Base-by-base conservation (phyloP, 2,329 filamentous ascomycete genomes). In the Aureobasidium sp. region DNA sequence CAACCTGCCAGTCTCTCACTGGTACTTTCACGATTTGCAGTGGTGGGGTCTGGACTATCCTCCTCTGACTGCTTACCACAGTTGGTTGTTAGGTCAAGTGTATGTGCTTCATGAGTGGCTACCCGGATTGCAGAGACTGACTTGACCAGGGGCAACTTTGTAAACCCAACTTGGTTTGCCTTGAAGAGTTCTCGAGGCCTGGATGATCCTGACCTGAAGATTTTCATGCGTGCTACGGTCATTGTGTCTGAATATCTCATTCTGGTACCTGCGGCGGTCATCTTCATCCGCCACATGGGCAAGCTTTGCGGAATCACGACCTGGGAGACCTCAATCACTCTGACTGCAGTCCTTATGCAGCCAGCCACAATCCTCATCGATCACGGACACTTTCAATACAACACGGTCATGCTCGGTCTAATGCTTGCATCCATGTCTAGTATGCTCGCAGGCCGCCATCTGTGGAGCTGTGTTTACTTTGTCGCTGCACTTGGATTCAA, bases 21-120 rank as follows among this genome's bases (percentile, higher is more conserved):
- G 94, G 93, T 98, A 98, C 70, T 95, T 95, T 66, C 89, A 98
- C 68, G 90, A 98, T 67, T 75, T 97, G 39, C 79, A 91, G 64
- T 98, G 91, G 85, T 98, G 93, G 93, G 94, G 94, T 0, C 78
- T 98, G 60, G 93, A 98, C 71, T 98, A 98, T 68, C 93, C 93
- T 54, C 93, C 93, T 49, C 79, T 98, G 71, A 98, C 93, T 50
- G 94, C 93, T 48, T 98, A 98, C 71, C 93, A 98, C 70, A 96
- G 90, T 74, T 97, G 90, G 91, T 66, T 93, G n/a, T 74, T 94
- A 57, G 93, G 93, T 58, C 86, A 85, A 70, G 80, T 96, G 75
- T 82, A 72, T 59, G 78, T 66, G 21, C 30, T 10, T 35, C 34
- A 10, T 30, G 16, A 10, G 6, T n/a, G 19, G 8, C 17, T 29